A percentile compares a stretch with the other conserved stretches of the same genome.
phyloP scores from a whole-genome alignment of 1,284 basidiomycete species.

The Ganoderma meredithae region DNA sequence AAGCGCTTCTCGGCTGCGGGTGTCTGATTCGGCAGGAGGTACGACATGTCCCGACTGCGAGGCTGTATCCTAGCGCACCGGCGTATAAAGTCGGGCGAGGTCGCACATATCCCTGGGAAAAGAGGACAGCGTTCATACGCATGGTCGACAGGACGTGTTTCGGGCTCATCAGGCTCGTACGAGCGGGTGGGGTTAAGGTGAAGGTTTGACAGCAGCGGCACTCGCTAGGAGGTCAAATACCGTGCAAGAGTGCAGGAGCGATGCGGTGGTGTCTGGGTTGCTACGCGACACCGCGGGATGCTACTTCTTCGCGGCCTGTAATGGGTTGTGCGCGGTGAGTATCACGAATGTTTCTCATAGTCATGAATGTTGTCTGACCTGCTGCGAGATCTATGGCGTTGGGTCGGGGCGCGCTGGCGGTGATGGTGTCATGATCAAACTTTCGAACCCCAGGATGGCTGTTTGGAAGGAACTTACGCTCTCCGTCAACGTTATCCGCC shows the following conservation, averaged over 20 bases:
- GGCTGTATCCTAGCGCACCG: not conserved
- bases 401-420: not conserved
- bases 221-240: not conserved
- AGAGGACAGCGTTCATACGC: slow-evolving; percentile 1
- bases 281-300: slow-evolving; percentile 1
- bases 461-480: not conserved
- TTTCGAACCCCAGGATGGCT: not conserved
- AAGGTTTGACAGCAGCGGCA: slow-evolving; percentile 1
- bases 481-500: not conserved
- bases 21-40: not conserved
- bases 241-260: not conserved
- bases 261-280: slow-evolving; percentile 1
- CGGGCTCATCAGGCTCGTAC: slow-evolving; percentile 1
- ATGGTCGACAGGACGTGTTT: not conserved
- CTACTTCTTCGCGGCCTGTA: not conserved
- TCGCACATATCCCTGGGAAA: not conserved
- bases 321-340: not conserved
- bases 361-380: not conserved
- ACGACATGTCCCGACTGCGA: slow-evolving; percentile 5
- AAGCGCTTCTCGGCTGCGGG: slow-evolving; percentile 5
- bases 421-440: slow-evolving; percentile 4
- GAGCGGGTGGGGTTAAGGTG: slow-evolving; percentile 4
- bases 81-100: slow-evolving; percentile 1
- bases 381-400: not conserved
- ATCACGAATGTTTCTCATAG: slow-evolving; percentile 3